Base-by-base conservation (phyloP, 768 basidiomycete species). In the Chalciporus pseudorubinellus region DNA sequence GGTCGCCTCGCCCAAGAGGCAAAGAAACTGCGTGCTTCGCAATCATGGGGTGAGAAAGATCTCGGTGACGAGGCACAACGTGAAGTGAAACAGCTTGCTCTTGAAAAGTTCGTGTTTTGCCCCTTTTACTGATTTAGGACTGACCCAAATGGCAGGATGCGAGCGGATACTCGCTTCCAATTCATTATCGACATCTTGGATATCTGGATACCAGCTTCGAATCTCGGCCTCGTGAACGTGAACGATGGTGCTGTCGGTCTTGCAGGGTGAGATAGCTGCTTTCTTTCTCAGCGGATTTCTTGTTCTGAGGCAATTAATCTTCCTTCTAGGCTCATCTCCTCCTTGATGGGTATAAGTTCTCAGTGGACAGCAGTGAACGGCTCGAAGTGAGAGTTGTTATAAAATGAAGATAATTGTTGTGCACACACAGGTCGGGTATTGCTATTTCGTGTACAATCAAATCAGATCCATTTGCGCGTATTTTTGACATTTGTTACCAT, bases 241-340 rank as follows among this genome's bases (percentile, higher is more conserved):
- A 92, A 87, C 64, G 97, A 98, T 53, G 95, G 95, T 21, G 63
- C 82, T 18, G 72, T 95, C 24, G 95, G 97, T 48, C 74, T 90
- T 51, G 78, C 90, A 56, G 97, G 95, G 92, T 95, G 54, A 62
- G 80, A 31, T 31, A 31, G 3, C 10, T 31, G 29, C 29, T 11
- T 11, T 31, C 12, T 31, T 11, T 31, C 10, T 13, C 26, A 26
- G 29, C 13, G 29, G 29, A 2, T 6, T 31, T 31, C 10, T 31
- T 4, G 29, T 13, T 26, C 29, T 31, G 29, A 31, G 13, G 13
- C 29, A 31, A 31, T 31, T 21, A 19, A 39, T 22, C 12, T n/a
- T 43, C 18, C 44, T 52, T 34, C 38, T 46, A 92, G 90, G 53
- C 59, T 89, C 48, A 73, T 85, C 50, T 83, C 88, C 6, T 91